Evolutionary conservation across 2,329 filamentous ascomycete species (phyloP).

Genomic region (Plenodomus tracheiphilus): DNA sequence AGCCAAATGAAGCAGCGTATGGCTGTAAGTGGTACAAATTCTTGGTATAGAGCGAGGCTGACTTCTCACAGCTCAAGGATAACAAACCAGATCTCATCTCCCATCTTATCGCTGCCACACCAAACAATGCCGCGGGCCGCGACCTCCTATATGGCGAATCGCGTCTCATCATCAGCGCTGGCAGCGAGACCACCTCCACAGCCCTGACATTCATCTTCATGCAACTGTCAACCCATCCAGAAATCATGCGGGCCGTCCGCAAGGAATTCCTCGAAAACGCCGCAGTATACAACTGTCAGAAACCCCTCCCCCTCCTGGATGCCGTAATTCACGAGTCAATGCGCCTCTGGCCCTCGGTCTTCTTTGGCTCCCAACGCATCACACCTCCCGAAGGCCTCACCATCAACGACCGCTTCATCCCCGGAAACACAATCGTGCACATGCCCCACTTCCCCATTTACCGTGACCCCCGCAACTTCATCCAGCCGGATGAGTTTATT

Average conservation of each 20-base stretch:
- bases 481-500: constrained; percentile 25
- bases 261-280: constrained; percentile 18
- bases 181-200: constrained; percentile 54
- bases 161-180: constrained; percentile 36
- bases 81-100: constrained; percentile 25
- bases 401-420: constrained; percentile 26
- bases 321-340: constrained; percentile 31
- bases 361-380: constrained; percentile 29
- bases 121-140: constrained; percentile 14
- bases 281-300: constrained; percentile 12
- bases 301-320: constrained; percentile 20
- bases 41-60: background rate
- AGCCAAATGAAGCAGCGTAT: constrained; percentile 26
- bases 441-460: constrained; percentile 21
- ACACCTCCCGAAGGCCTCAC: constrained; percentile 34
- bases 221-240: constrained; percentile 26
- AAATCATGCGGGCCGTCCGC: constrained; percentile 21
- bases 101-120: constrained; percentile 27
- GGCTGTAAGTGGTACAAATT: constrained; percentile 15
- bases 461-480: constrained; percentile 26
- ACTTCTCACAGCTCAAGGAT: constrained; percentile 13
- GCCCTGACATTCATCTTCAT: constrained; percentile 57
- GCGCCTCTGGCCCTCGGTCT: constrained; percentile 33
- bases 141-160: constrained; percentile 33
- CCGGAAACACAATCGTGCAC: constrained; percentile 31